Evolutionary conservation across 129 eudicot species (phyloP).

Genomic region (Centella asiatica): DNA sequence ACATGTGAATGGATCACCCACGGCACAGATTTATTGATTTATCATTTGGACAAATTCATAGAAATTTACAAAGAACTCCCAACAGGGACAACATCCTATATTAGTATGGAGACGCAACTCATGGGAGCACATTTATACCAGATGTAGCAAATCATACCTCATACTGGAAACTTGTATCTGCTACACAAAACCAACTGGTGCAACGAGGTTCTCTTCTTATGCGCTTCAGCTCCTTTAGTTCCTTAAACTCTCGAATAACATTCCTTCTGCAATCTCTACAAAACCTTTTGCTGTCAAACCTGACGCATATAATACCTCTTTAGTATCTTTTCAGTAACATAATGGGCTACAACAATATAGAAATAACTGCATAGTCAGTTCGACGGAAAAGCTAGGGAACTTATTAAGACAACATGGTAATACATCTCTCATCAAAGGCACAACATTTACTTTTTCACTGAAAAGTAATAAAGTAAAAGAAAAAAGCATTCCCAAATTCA

Average conservation of each 20-base stretch:
- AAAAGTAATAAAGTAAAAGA: too few relatives aligned
- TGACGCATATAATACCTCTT: constrained; percentile 17
- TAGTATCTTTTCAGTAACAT: too few relatives aligned
- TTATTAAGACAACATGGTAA: too few relatives aligned
- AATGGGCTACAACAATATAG: too few relatives aligned
- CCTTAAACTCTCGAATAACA: constrained; percentile 93
- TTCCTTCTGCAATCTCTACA: constrained; percentile 96
- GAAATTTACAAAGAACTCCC: background rate
- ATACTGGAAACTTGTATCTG: constrained; percentile 82
- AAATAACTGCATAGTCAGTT: too few relatives aligned
- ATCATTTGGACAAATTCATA: constrained; percentile 2
- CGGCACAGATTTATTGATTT: background rate
- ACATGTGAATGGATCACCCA: constrained; percentile 1
- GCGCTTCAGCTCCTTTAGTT: constrained; percentile 85
- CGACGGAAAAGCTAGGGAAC: too few relatives aligned
- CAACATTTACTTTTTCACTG: too few relatives aligned
- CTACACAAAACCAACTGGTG: constrained; percentile 85
- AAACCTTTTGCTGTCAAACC: constrained; percentile 96
- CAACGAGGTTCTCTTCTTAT: constrained; percentile 68
- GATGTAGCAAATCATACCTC: constrained; percentile 43
- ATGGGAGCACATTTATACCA: constrained; percentile 1
- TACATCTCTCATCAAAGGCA: too few relatives aligned
- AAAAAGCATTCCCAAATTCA: too few relatives aligned
- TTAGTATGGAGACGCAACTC: background rate
- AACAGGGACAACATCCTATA: background rate